Base-by-base conservation (phyloP, 352 stramenopile species). In the Globisporangium viniferum region DNA sequence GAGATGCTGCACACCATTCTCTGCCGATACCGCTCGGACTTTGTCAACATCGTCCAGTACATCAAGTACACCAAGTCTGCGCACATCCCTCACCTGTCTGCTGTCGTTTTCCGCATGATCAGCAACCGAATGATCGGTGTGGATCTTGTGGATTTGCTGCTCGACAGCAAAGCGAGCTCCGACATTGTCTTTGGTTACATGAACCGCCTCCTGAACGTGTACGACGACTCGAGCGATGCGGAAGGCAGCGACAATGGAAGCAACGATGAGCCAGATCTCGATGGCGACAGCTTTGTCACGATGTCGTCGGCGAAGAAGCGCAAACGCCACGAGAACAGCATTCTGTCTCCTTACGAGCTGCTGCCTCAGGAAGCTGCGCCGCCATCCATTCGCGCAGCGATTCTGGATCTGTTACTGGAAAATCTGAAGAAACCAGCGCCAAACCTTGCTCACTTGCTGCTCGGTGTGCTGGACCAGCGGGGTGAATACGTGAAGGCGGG, bases 21-120 rank as follows among this genome's bases (percentile, higher is more conserved):
- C 62, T 86, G 76, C 46, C 86, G 86, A 29, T 79, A 91, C 46
- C 84, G 84, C 5, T 64, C 77, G 14, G 84, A 93, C 56, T 90
- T 95, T 59, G 84, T 95, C 39, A 89, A 80, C 58, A 86, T 95
- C 65, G 73, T 89, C 59, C 84, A 91, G 75, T 95, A 94, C 72
- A 84, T 95, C 63, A 89, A 91, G 70, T 95, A 92, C 72, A 88
- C 81, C 18, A 92, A 93, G 74, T 84, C 80, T 9, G 66, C 76
- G 22, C 81, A 89, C 54, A 93, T 95, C 31, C 76, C 88, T 8
- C 75, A 91, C 44, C 62, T 94, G 5, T 93, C 88, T 20, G 76
- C 80, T 5, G 83, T 83, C 24, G 84, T 95, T 60, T 64, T 95
- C 41, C 81, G 81, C 31, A 66, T 83, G 14, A 79, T 95, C 46